Percentiles rank a stretch among this genome's conserved stretches.
Evolutionary conservation across 2,329 filamentous ascomycete genomes (phyloP).

Genomic region (Macrophomina tecta): DNA sequence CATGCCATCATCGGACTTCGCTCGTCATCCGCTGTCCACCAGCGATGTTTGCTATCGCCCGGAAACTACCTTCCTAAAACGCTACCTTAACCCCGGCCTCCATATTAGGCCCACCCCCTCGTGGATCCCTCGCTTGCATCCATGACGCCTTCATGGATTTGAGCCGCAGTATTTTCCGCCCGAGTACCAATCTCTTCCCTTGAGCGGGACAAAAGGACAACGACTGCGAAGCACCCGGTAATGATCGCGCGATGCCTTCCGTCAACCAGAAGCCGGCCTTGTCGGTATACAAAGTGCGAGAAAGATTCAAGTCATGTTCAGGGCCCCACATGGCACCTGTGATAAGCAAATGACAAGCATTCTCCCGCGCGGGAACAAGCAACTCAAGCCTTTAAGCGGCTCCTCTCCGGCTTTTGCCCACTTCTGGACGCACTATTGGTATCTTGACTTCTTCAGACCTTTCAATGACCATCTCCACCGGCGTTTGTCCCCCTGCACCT

Average conservation of each 20-base stretch:
- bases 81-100: neutral
- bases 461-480: neutral
- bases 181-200: neutral
- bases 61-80: conserved; percentile 6
- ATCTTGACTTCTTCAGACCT: neutral
- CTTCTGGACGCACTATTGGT: conserved; percentile 2
- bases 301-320: too few relatives aligned
- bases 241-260: too few relatives aligned
- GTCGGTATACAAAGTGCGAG: too few relatives aligned
- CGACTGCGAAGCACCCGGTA: neutral
- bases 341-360: conserved; percentile 13
- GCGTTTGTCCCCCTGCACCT: neutral
- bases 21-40: neutral
- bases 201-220: neutral
- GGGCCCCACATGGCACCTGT: neutral
- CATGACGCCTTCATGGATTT: neutral
- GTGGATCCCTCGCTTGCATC: neutral
- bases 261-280: too few relatives aligned
- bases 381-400: conserved; percentile 6
- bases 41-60: neutral
- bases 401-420: neutral
- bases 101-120: neutral
- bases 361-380: neutral
- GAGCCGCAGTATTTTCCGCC: neutral
- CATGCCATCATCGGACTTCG: neutral